Percentiles rank a stretch among this genome's conserved stretches.
Evolutionary conservation across 2,329 filamentous ascomycete genomes (phyloP).

Genomic region (Pezicula radicicola): DNA sequence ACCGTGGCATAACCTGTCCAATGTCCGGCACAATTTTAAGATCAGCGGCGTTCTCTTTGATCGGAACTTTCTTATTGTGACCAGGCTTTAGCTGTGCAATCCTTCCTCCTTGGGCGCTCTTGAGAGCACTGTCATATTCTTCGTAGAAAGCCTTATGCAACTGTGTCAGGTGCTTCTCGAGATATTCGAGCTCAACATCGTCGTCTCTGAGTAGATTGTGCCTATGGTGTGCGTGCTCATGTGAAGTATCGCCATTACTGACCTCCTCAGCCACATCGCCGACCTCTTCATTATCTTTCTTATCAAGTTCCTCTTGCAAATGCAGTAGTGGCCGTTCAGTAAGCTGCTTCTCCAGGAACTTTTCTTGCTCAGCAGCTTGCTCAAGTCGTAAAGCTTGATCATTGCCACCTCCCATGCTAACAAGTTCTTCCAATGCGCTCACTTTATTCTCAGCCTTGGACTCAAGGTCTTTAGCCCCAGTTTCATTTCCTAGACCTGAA

Average conservation of each 20-base stretch:
- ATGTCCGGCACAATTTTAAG: slow-evolving; percentile 75
- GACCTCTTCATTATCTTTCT: slow-evolving; percentile 65
- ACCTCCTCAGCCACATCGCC: slow-evolving; percentile 31
- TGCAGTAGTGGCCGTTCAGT: slow-evolving; percentile 86
- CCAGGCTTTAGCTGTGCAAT: slow-evolving; percentile 34
- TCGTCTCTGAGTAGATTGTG: slow-evolving; percentile 86
- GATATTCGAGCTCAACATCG: slow-evolving; percentile 74
- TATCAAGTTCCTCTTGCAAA: slow-evolving; percentile 87
- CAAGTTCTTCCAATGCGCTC: slow-evolving; percentile 66
- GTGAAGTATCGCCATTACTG: slow-evolving; percentile 33
- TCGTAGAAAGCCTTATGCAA: slow-evolving; percentile 82
- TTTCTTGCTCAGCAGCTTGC: slow-evolving; percentile 83
- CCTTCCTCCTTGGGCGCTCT: slow-evolving; percentile 34
- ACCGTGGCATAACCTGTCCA: slow-evolving; percentile 74
- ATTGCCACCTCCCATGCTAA: slow-evolving; percentile 71
- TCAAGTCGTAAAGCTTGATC: slow-evolving; percentile 66
- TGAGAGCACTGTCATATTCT: slow-evolving; percentile 63
- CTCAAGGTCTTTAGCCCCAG: background rate
- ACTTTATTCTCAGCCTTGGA: slow-evolving; percentile 8
- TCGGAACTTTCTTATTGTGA: slow-evolving; percentile 38
- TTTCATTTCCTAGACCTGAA: background rate
- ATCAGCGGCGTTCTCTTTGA: slow-evolving; percentile 39
- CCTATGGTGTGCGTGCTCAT: slow-evolving; percentile 37
- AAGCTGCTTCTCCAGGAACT: slow-evolving; percentile 82
- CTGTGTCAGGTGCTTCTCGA: slow-evolving; percentile 71